These are phyloP conservation scores for Ceratopteris richardii DNA, from an alignment of 75 land plant genomes.

Conservation along the genomic window DNA sequence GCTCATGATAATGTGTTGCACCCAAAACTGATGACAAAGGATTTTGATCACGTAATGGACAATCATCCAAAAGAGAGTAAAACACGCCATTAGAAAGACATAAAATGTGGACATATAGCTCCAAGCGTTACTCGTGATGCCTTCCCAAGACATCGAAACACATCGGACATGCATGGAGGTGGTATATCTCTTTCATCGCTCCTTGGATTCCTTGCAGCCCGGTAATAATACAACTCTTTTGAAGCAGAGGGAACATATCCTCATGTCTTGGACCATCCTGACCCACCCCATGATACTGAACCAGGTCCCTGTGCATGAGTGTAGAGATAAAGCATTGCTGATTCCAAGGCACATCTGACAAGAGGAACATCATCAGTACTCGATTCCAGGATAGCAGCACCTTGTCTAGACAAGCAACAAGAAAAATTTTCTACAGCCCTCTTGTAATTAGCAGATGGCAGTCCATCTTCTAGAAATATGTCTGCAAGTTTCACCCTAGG, in stretches of 20 bases:
- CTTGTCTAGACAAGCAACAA: slow-evolving; percentile 53
- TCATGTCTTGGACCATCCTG: slow-evolving; percentile 14
- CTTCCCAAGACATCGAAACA: slow-evolving; percentile 72
- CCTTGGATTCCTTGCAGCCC: slow-evolving; percentile 36
- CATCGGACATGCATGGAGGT: slow-evolving; percentile 80
- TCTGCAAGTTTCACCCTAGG: slow-evolving; percentile 58
- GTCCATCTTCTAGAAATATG: slow-evolving; percentile 65
- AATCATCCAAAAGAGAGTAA: slow-evolving; percentile 73
- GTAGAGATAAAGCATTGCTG: slow-evolving; percentile 58
- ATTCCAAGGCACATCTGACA: slow-evolving; percentile 62
- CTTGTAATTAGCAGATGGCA: slow-evolving; percentile 35
- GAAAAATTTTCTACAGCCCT: slow-evolving; percentile 73
- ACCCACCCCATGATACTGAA: too few species aligned
- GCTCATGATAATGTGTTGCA: slow-evolving; percentile 36
- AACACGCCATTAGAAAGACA: slow-evolving; percentile 50
- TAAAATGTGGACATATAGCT: slow-evolving; percentile 41
- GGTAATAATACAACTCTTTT: slow-evolving; percentile 45
- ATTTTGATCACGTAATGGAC: slow-evolving; percentile 62
- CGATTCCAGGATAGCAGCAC: slow-evolving; percentile 73
- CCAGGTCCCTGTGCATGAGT: slow-evolving; percentile 22
- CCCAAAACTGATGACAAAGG: slow-evolving; percentile 74
- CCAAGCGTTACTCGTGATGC: slow-evolving; percentile 71
- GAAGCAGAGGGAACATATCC: slow-evolving; percentile 23
- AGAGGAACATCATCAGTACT: slow-evolving; percentile 53
- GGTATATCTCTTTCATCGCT: slow-evolving; percentile 65